Base-by-base conservation (phyloP, 192 early-diverging fungal species). In the Chytriomyces sp. region DNA sequence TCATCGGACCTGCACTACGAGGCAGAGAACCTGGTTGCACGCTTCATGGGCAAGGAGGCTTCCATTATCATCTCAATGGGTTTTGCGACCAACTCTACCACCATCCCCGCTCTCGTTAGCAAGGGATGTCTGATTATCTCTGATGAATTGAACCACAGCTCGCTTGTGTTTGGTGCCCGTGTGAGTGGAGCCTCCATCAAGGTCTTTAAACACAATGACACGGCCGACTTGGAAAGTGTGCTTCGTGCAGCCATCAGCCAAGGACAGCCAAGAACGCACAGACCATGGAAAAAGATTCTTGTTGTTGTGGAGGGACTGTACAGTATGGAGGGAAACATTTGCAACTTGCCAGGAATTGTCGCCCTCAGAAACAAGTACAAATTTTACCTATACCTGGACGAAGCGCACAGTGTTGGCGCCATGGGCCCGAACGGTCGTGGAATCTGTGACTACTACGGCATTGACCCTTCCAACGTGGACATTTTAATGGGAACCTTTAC, bases 271-370 rank as follows among this genome's bases (percentile, higher is more conserved):
- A 89, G 97, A 68, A 99, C 96, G 6, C 96, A 98, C 80, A 91
- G 97, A 35, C 97, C 96, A 11, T 99, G 97, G 97, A 97, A 97
- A 85, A 99, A 99, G 85, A 98, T 99, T 81, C 81, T 99, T 75
- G 89, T 99, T 5, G 89, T 99, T 26, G 95, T 99, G 28, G 96
- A 99, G 79, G 96, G 96, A 47, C 85, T 99, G 35, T 99, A 96
- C 84, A 96, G 94, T 16, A 99, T 99, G 97, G 97, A 99, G 80
- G 97, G 97, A 49, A 91, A 91, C 77, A 93, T 96, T 83, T 91
- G 91, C 81, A 91, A 92, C 68, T 81, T 98, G 50, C 96, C 95
- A 46, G 92, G 93, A 69, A 91, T 98, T 66, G 82, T 97, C 43
- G 94, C 89, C 50, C 84, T 99, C 76, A 95, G 94, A 76, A 90